These are phyloP conservation scores for Filosporella fistucella DNA, from an alignment of 495 filamentous ascomycete genomes.

Conservation along the genomic window DNA sequence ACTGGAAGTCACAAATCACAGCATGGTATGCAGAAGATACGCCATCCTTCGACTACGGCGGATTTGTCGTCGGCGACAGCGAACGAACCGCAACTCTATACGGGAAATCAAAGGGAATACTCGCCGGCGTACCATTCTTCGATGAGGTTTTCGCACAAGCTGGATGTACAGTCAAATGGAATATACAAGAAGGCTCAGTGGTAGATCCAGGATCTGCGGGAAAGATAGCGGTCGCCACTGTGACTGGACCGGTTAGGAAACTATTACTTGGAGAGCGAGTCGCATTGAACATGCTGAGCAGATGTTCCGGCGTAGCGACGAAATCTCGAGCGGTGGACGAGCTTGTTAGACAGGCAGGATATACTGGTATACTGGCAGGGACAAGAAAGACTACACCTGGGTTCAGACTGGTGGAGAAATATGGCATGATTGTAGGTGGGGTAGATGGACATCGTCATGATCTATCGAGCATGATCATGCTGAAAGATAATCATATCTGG, in stretches of 20 bases:
- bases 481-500: slow-evolving; percentile 98
- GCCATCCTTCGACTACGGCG: slow-evolving; percentile 93
- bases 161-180: slow-evolving; percentile 88
- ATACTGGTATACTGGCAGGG: slow-evolving; percentile 80
- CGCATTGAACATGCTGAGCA: slow-evolving; percentile 84
- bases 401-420: slow-evolving; percentile 95
- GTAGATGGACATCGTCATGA: slow-evolving; percentile 90
- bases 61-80: slow-evolving; percentile 87
- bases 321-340: slow-evolving; percentile 49
- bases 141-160: slow-evolving; percentile 88
- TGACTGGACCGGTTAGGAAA: slow-evolving; percentile 78
- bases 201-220: slow-evolving; percentile 51
- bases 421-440: slow-evolving; percentile 91
- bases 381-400: slow-evolving; percentile 97
- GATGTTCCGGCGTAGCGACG: slow-evolving; percentile 89
- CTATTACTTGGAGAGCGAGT: slow-evolving; percentile 90
- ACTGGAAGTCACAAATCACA: slow-evolving; percentile 75
- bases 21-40: slow-evolving; percentile 93
- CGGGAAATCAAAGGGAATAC: slow-evolving; percentile 81
- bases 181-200: slow-evolving; percentile 66
- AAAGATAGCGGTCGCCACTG: slow-evolving; percentile 66
- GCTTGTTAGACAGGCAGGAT: slow-evolving; percentile 57
- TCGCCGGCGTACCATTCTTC: slow-evolving; percentile 94
- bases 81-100: slow-evolving; percentile 75
- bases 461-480: slow-evolving; percentile 91